Evolutionary conservation across 495 filamentous ascomycete species (phyloP).

Genomic region (Xylaria venustula): DNA sequence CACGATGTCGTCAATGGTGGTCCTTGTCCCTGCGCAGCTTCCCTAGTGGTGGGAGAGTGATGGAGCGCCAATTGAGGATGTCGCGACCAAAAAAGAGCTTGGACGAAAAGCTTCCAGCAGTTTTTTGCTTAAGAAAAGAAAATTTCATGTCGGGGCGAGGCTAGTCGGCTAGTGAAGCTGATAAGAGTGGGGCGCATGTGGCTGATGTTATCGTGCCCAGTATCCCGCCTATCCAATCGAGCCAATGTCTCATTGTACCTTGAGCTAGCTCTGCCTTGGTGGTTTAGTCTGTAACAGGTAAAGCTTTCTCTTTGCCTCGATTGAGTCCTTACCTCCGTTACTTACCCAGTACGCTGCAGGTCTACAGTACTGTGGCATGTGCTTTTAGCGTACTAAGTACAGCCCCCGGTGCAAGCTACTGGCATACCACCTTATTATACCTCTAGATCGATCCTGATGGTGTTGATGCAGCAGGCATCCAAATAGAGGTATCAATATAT

Average conservation of each 20-base stretch:
- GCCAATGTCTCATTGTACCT: no score
- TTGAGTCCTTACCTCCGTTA: no score
- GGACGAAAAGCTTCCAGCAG: conserved; percentile 12
- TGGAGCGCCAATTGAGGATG: conserved; percentile 10
- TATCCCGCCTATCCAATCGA: background rate
- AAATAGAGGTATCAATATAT: conserved; percentile 10
- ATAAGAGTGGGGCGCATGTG: conserved; percentile 14
- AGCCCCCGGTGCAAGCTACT: background rate
- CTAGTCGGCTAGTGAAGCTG: conserved; percentile 14
- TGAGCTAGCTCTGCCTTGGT: no score
- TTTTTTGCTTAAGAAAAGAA: conserved; percentile 10
- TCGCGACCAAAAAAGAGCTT: conserved; percentile 11
- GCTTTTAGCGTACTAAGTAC: background rate
- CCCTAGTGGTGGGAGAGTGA: conserved; percentile 17
- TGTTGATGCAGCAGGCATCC: conserved; percentile 15
- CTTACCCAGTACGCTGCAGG: no score
- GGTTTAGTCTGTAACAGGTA: background rate
- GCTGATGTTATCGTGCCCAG: conserved; percentile 5
- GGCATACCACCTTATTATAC: background rate
- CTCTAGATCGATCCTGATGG: background rate
- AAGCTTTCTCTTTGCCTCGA: background rate
- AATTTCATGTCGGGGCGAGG: conserved; percentile 6
- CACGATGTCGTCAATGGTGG: conserved; percentile 14
- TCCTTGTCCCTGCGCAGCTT: conserved; percentile 28
- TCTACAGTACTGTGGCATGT: background rate